Base-by-base conservation (phyloP, 2,329 filamentous ascomycete genomes). In the Pseudogymnoascus sp. region DNA sequence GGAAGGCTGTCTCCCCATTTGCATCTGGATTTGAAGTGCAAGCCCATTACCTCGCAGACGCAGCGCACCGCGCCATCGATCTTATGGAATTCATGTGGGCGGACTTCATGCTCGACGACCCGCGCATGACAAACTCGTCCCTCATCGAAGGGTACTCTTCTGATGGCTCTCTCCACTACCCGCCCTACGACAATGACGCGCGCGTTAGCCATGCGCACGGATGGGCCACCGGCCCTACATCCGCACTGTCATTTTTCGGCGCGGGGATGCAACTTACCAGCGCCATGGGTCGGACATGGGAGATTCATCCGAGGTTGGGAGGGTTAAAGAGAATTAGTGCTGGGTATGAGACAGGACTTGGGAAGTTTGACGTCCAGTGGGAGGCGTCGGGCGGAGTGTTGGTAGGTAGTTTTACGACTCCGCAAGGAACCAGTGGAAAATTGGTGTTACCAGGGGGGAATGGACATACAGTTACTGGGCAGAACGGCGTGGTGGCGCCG, bases 21-120 rank as follows among this genome's bases (percentile, higher is more conserved):
- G 77, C 78, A 39, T 74, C 74, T 0, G 74, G 75, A 11, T 78
- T 79, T 43, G 78, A 81, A 61, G 64, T 80, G 1, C 74, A 78
- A 61, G 73, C 74, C 0, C 78, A 80, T 60, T 74, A 75, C 60
- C 64, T 74, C 6, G 77, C 77, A 0, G 69, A 68, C 5, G 73
- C 78, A 35, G 67, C 74, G 0, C 69, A 71, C 28, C 70, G 70
- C 1, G 77, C 75, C 0, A 69, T 80, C 1, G 76, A 71, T 2
- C 68, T 81, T 4, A 78, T 80, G 63, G 68, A 76, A 6, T 63
- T 77, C 2, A 75, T 79, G 67, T 83, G 80, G 79, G 47, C 47
- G 4, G 79, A 77, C 0, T 84, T 80, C 65, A 83, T 84, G 80
- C 75, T 84, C 4, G 73, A 54, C n/a, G 47, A 60, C 39, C 68